These are phyloP conservation scores for Aquilaria sinensis DNA, from an alignment of 345 rosid species.

Conservation along the genomic window DNA sequence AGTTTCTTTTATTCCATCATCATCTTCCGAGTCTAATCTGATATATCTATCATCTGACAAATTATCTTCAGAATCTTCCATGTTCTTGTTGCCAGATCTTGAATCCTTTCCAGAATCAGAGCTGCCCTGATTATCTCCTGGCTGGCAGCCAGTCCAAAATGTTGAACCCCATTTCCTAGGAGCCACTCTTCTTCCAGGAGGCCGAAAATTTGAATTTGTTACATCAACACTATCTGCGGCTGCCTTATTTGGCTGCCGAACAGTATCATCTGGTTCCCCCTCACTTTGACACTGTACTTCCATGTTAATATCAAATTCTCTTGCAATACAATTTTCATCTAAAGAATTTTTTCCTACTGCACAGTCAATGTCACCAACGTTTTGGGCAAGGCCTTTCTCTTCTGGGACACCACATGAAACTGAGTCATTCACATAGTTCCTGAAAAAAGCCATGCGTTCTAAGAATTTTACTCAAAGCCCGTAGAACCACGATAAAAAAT, in stretches of 20 bases:
- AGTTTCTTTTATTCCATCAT: constrained; percentile 47
- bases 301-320: constrained; percentile 77
- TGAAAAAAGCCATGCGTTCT: constrained; percentile 70
- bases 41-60: constrained; percentile 44
- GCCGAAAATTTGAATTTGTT: constrained; percentile 41
- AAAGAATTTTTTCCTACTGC: constrained; percentile 42
- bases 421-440: constrained; percentile 57
- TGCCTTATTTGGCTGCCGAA: constrained; percentile 38
- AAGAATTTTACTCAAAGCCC: constrained; percentile 5
- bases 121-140: constrained; percentile 49
- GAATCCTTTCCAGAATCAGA: constrained; percentile 76
- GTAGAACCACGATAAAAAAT: background rate
- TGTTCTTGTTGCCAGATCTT: constrained; percentile 44
- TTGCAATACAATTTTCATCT: constrained; percentile 40
- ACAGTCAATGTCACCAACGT: constrained; percentile 30
- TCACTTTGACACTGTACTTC: constrained; percentile 67
- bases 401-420: constrained; percentile 52
- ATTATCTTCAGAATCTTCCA: constrained; percentile 53
- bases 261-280: constrained; percentile 52
- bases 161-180: constrained; percentile 93
- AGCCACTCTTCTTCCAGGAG: constrained; percentile 62
- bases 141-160: constrained; percentile 99
- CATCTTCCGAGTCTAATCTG: constrained; percentile 60
- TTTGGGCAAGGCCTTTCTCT: constrained; percentile 50
- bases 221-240: constrained; percentile 24